These are phyloP conservation scores for Tardiomyces depauwii DNA, from an alignment of 1,139 yeast species.

Conservation along the genomic window DNA sequence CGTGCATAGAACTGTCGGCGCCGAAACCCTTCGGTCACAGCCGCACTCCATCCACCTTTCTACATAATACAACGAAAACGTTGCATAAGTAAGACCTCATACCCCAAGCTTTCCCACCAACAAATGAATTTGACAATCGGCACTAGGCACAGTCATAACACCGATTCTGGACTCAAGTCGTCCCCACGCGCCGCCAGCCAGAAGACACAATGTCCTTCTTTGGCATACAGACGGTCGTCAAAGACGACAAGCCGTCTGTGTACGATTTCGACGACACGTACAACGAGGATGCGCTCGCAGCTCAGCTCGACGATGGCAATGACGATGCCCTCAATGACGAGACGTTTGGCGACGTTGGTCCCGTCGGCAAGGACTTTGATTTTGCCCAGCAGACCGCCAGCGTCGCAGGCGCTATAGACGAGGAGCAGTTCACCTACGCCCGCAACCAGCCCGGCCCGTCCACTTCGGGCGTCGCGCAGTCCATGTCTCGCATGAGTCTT, in stretches of 20 bases:
- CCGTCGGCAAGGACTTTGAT: conserved; percentile 55
- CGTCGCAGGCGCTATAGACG: conserved; percentile 25
- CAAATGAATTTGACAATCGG: too few relatives aligned
- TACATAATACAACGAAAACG: too few relatives aligned
- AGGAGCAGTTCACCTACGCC: conserved; percentile 20
- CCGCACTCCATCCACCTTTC: too few relatives aligned
- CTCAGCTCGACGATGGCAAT: conserved; percentile 44
- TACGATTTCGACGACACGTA: conserved; percentile 79
- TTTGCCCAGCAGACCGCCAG: conserved; percentile 42
- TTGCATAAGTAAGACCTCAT: too few relatives aligned
- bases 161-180: too few relatives aligned
- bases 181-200: too few relatives aligned
- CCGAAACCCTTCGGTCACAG: too few relatives aligned
- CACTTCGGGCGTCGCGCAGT: background rate
- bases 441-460: conserved; percentile 9
- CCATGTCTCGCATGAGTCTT: background rate
- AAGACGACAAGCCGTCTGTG: conserved; percentile 16
- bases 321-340: conserved; percentile 81
- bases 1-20: too few relatives aligned
- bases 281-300: conserved; percentile 61
- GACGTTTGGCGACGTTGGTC: conserved; percentile 61
- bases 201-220: conserved; percentile 31
- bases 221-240: conserved; percentile 24
- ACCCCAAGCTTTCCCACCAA: too few relatives aligned
- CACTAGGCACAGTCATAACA: too few relatives aligned